These are phyloP conservation scores for Dactylonectria estremocensis DNA, from an alignment of 2,329 filamentous ascomycete genomes.

Conservation along the genomic window DNA sequence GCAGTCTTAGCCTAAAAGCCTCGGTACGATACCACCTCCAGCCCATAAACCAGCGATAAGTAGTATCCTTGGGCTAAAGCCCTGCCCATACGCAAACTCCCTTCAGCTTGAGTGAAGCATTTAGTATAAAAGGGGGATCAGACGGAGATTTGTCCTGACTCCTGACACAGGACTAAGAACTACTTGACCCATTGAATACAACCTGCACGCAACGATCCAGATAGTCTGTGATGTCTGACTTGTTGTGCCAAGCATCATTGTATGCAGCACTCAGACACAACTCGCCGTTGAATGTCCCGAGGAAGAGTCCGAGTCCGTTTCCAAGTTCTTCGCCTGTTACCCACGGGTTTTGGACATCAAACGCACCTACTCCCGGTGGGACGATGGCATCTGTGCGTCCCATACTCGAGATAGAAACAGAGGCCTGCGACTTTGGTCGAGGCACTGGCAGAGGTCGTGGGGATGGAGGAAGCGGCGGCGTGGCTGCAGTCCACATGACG, in stretches of 20 bases:
- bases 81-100: no score
- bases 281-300: conserved; percentile 55
- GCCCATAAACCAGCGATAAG: no score
- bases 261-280: conserved; percentile 59
- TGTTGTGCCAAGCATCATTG: conserved; percentile 60
- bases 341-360: conserved; percentile 57
- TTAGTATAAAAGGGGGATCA: no score
- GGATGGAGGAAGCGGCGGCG: conserved; percentile 27
- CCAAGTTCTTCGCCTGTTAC: conserved; percentile 62
- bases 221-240: conserved; percentile 37
- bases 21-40: no score
- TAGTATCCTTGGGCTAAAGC: no score
- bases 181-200: conserved; percentile 19
- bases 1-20: no score
- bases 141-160: no score
- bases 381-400: conserved; percentile 55
- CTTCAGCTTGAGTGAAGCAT: no score
- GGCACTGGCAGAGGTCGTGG: conserved; percentile 42
- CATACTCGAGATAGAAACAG: conserved; percentile 55
- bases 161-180: not conserved
- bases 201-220: conserved; percentile 38
- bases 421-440: conserved; percentile 43
- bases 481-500: conserved; percentile 40
- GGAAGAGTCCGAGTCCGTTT: conserved; percentile 56
- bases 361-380: conserved; percentile 37